Percentiles rank a stretch among this genome's conserved stretches.
phyloP scores from a whole-genome alignment of 2,329 filamentous ascomycete genomes.

The Trichoderma gracile region DNA sequence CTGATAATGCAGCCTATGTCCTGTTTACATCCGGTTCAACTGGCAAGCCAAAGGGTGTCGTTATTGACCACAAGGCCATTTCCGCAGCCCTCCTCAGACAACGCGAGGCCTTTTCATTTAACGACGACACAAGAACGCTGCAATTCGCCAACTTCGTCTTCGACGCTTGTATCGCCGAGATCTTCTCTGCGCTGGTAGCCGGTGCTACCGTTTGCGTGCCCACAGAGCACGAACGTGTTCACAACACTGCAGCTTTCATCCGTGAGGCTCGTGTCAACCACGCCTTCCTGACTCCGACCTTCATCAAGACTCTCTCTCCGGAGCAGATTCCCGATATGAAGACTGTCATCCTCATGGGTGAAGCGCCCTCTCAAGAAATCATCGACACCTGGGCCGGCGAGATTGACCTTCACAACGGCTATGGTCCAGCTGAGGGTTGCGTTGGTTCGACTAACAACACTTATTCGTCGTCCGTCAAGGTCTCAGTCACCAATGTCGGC shows the following conservation, averaged over 20 bases:
- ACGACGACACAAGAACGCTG: not conserved
- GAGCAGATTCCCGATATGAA: constrained; percentile 19
- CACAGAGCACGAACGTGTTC: constrained; percentile 9
- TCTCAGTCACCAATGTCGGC: not conserved
- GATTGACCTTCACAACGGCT: constrained; percentile 24
- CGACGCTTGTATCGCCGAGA: constrained; percentile 8
- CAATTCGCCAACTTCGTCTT: constrained; percentile 27
- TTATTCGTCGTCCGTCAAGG: not conserved
- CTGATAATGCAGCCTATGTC: constrained; percentile 11
- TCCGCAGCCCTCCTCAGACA: constrained; percentile 11
- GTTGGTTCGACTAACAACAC: not conserved
- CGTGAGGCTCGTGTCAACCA: constrained; percentile 20
- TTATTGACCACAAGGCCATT: constrained; percentile 10
- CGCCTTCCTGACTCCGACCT: constrained; percentile 24
- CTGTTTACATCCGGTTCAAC: constrained; percentile 19
- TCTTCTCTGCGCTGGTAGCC: not conserved
- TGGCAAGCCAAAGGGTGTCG: constrained; percentile 22
- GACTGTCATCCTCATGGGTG: constrained; percentile 24
- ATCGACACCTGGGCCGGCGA: constrained; percentile 26
- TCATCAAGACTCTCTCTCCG: constrained; percentile 18
- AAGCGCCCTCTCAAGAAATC: constrained; percentile 37
- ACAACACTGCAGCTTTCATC: constrained; percentile 10
- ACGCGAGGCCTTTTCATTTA: not conserved
- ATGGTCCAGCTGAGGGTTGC: constrained; percentile 30
- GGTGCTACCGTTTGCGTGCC: constrained; percentile 23